Base-by-base conservation (phyloP, 306 rosid genomes). In the Quercus variabilis region DNA sequence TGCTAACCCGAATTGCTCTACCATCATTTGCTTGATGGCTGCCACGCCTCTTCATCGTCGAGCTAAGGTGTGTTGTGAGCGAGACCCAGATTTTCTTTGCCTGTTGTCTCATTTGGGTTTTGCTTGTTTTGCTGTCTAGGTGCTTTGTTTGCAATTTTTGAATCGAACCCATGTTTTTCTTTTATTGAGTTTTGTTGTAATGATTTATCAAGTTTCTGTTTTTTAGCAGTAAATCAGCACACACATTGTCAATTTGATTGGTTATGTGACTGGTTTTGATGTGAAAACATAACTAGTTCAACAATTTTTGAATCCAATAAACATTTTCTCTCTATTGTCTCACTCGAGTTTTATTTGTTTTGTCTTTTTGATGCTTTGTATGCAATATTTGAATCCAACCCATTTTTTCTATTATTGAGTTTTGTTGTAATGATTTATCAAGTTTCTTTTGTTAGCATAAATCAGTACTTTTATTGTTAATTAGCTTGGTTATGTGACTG, bases 1-100 rank as follows among this genome's bases (percentile, higher is more conserved):
- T 57, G 97, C 99, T 1, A 95, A 95, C 83, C 99, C 99, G 14
- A 95, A 95, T 89, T 95, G 99, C 89, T 93, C 99, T 21, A 95
- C 99, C 52, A 95, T 95, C 58, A 93, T 95, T 56, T 95, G 99
- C 79, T 90, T 95, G 78, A 76, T 95, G 94, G 99, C 97, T 33
- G 99, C 93, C 55, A 95, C 99, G 3, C 99, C 99, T 75, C 94
- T 95, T 60, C 99, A 95, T 88, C 94, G 93, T 49, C 90, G 82
- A 18, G 90, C 99, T 6, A 93, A 91, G 97, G 99, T 95, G 11
- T 20, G 30, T 41, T 95, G 13, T 13, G 5, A 1, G 14, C 54
- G 17, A 49, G 5, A 49, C 17, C 54, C 54, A 13, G 46, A 41
- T 13, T 49, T 12, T 49, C 54, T 49, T 13, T 49, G 5, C 14